Base-by-base conservation (phyloP, 352 stramenopile species). In the Globisporangium paroecandrum region DNA sequence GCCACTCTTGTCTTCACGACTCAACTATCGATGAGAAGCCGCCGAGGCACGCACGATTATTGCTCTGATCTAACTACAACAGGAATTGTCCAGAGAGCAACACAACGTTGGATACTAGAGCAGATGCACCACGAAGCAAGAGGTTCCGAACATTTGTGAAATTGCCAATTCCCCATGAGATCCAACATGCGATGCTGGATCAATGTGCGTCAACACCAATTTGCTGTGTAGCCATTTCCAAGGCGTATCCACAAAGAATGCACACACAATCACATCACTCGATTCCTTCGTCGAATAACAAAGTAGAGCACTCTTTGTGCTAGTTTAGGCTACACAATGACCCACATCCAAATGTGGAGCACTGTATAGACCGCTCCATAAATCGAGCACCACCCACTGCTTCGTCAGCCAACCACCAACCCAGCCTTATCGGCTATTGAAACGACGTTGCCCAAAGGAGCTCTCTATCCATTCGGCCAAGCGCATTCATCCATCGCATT, bases 331-430 rank as follows among this genome's bases (percentile, higher is more conserved):
- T 2, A 46, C 12, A 7, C 13, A 7, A 46, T 27, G 25, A 9
- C 18, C 58, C 41, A 64, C 13, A 64, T 22, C 2, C 13, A 12
- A 4, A 56, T 56, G 13, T 64, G 38, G 58, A 7, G 3, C 41
- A 20, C 15, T 24, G 8, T 41, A 24, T 64, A 38, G 36, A 34
- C 25, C 20, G 32, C 18, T 51, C 32, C 32, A 20, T n/a, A 22
- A 8, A n/a, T 49, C 13, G 41, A 49, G 41, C 41, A 22, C 15
- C 57, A 25, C 32, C 20, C 18, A 32, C 29, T 43, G 18, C 29
- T 4, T 9, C 51, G 34, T 34, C 27, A 60, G 49, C 49, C 62
- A 67, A 67, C 51, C 49, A 64, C 58, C 22, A 66, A 66, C 41
- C 41, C 41, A 57, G 53, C 12, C 22, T 32, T 32, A 32, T 32